A percentile compares a stretch with the other conserved stretches of the same genome.
Conservation (phyloP, 768 basidiomycete genomes). For the Suillus weaverae region DNA sequence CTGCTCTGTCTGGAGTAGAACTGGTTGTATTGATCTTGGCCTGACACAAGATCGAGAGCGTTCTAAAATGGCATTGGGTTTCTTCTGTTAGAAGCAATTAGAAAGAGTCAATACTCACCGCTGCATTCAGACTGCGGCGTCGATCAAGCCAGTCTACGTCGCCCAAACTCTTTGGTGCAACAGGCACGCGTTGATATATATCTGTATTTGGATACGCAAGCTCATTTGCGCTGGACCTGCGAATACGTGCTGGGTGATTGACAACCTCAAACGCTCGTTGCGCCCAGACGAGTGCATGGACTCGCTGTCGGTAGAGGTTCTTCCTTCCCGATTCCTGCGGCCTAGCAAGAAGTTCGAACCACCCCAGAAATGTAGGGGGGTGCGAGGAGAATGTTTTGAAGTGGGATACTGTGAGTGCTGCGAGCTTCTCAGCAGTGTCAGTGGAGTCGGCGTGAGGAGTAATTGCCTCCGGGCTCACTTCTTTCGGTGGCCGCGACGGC, state of each 20-base stretch:
- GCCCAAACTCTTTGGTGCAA: constrained; percentile 53
- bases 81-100: constrained; percentile 12
- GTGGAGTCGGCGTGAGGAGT: constrained; percentile 38
- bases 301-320: constrained; percentile 40
- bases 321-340: constrained; percentile 36
- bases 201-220: constrained; percentile 43
- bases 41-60: constrained; percentile 68
- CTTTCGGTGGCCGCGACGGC: constrained; percentile 18
- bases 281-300: constrained; percentile 33
- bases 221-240: constrained; percentile 48
- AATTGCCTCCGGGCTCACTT: constrained; percentile 21
- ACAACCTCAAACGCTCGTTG: constrained; percentile 47
- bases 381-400: constrained; percentile 32
- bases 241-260: constrained; percentile 52
- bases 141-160: constrained; percentile 81
- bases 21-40: constrained; percentile 50
- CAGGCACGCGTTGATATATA: constrained; percentile 46
- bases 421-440: constrained; percentile 42
- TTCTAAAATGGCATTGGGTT: constrained; percentile 43
- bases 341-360: constrained; percentile 38
- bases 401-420: constrained; percentile 32
- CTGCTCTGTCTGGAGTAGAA: constrained; percentile 54
- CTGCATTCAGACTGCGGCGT: constrained; percentile 66
- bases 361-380: constrained; percentile 38
- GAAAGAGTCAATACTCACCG: constrained; percentile 48